Evolutionary conservation across 805 yeast genomes (phyloP).

Genomic region (Pichia manshurica): DNA sequence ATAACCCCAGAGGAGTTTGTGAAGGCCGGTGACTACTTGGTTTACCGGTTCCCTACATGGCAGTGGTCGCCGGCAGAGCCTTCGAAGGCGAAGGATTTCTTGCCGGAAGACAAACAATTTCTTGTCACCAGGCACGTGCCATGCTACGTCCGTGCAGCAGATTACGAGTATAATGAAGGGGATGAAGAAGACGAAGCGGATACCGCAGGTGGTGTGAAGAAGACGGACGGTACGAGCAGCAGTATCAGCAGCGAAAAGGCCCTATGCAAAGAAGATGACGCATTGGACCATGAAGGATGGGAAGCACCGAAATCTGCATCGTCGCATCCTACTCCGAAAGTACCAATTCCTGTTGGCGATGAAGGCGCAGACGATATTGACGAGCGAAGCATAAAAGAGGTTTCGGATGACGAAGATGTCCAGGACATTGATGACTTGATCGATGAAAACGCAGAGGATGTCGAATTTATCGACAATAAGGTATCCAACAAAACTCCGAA

Average conservation of each 20-base stretch:
- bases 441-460: slow-evolving; percentile 31
- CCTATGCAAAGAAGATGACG: not conserved
- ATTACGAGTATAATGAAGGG: slow-evolving; percentile 32
- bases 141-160: slow-evolving; percentile 64
- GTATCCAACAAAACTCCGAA: slow-evolving; percentile 30
- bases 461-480: slow-evolving; percentile 25
- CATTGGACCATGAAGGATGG: slow-evolving; percentile 51
- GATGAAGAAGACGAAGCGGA: slow-evolving; percentile 20
- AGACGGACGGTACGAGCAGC: too few relatives aligned
- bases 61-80: slow-evolving; percentile 69
- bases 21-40: slow-evolving; percentile 87
- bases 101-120: slow-evolving; percentile 84
- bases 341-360: not conserved
- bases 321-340: not conserved
- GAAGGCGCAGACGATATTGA: slow-evolving; percentile 3
- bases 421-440: slow-evolving; percentile 37
- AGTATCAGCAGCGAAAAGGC: too few relatives aligned
- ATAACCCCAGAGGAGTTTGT: slow-evolving; percentile 95
- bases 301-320: slow-evolving; percentile 33
- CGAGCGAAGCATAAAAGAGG: slow-evolving; percentile 10
- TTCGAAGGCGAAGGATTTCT: slow-evolving; percentile 53
- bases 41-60: slow-evolving; percentile 95
- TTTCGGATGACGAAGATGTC: slow-evolving; percentile 26
- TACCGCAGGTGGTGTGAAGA: too few relatives aligned
- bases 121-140: slow-evolving; percentile 89